phyloP scores from a whole-genome alignment of 148 eudicot genomes.

The Rhododendron griersonianum region DNA sequence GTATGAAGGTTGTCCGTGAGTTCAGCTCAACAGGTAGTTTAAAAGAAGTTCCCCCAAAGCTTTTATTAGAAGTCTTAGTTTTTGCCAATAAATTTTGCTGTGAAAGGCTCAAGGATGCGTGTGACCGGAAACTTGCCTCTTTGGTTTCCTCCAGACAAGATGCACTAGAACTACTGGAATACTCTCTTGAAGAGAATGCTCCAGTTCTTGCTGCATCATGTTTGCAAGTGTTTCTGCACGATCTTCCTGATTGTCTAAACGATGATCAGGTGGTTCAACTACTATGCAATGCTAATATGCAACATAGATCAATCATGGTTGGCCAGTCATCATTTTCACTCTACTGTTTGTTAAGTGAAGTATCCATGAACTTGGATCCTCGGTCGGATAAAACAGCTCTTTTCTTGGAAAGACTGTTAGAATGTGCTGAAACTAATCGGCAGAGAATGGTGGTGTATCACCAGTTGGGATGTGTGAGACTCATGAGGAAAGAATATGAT shows the following conservation, averaged over 20 bases:
- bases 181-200: constrained; percentile 70
- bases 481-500: constrained; percentile 72
- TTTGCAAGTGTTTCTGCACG: constrained; percentile 83
- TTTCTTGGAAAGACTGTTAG: constrained; percentile 61
- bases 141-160: constrained; percentile 59
- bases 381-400: constrained; percentile 52
- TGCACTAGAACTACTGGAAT: constrained; percentile 70
- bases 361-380: constrained; percentile 65
- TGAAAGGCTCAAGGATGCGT: constrained; percentile 75
- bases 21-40: constrained; percentile 59
- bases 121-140: constrained; percentile 76
- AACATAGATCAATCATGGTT: constrained; percentile 47
- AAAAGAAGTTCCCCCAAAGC: constrained; percentile 43
- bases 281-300: constrained; percentile 50
- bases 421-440: constrained; percentile 53
- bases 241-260: constrained; percentile 63
- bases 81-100: constrained; percentile 91
- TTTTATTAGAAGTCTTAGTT: constrained; percentile 59
- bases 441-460: constrained; percentile 73
- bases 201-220: constrained; percentile 84
- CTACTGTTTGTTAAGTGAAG: constrained; percentile 70
- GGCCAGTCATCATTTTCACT: constrained; percentile 74
- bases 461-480: constrained; percentile 77
- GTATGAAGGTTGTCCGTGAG: constrained; percentile 62
- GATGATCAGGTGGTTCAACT: constrained; percentile 60